Evolutionary conservation across 345 rosid species (phyloP).

Genomic region (Isatis tinctoria): DNA sequence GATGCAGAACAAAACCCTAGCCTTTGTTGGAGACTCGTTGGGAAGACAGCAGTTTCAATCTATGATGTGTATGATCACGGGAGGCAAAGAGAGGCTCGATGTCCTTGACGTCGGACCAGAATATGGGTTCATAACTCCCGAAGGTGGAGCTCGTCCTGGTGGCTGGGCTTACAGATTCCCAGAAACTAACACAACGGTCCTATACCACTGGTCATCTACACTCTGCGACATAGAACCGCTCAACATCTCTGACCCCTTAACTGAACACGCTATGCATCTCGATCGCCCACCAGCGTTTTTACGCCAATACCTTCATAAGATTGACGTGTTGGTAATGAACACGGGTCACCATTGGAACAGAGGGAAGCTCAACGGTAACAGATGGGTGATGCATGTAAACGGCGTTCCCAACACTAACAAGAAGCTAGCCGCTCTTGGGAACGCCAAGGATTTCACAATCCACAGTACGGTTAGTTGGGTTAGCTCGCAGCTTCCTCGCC

Average conservation of each 20-base stretch:
- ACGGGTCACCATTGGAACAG: constrained; percentile 86
- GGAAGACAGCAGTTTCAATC: constrained; percentile 87
- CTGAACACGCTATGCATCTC: constrained; percentile 75
- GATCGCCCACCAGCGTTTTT: constrained; percentile 78
- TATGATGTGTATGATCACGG: constrained; percentile 76
- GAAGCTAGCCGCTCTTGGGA: constrained; percentile 54
- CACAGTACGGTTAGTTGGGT: constrained; percentile 71
- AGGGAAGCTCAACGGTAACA: constrained; percentile 59
- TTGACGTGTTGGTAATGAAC: constrained; percentile 70
- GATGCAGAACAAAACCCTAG: constrained; percentile 70
- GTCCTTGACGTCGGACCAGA: constrained; percentile 59
- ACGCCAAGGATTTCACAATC: constrained; percentile 67
- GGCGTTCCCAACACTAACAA: constrained; percentile 51
- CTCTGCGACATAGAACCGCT: constrained; percentile 67
- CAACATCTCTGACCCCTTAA: constrained; percentile 39
- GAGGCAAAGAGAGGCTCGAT: constrained; percentile 44
- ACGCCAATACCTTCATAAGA: constrained; percentile 46
- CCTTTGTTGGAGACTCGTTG: constrained; percentile 85
- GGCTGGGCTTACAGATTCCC: constrained; percentile 82
- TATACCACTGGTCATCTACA: constrained; percentile 73
- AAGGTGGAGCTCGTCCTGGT: constrained; percentile 51
- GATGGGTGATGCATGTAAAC: constrained; percentile 71
- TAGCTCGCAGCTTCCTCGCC: constrained; percentile 51
- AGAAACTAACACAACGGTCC: constrained; percentile 61
- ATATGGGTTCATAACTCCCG: constrained; percentile 51